Evolutionary conservation across 1,139 yeast species (phyloP), one percentile per base, ranked within the genome.

Genomic region (Protomyces macrosporus): DNA sequence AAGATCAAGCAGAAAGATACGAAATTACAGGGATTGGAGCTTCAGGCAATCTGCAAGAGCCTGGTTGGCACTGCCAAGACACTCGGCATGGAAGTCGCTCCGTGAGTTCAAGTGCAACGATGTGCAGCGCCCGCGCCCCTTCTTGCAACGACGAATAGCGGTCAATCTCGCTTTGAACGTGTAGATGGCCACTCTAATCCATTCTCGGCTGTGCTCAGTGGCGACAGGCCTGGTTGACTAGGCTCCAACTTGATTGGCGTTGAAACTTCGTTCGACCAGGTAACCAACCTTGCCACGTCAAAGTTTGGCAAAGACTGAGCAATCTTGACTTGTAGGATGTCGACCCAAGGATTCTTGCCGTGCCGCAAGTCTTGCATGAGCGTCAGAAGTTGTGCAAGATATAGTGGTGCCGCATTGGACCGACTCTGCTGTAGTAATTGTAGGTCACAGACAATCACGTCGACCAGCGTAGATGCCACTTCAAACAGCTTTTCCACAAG

Each of bases 1-100:
- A 88, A 90, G 77, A 88, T 93, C 71, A 93, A 93, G 77, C 85
- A 90, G 75, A 85, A 67, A 70, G 98, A 93, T 74, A 85, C 84
- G 3, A 83, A 88, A 72, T 96, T 90, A 75, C 82, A 84, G 66
- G 81, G 82, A 65, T 78, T 87, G 66, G 88, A 85, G 37, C 75
- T 91, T 74, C 84, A 88, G 73, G 83, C 87, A 50, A 86, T 93
- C 61, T 88, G 89, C 67, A 93, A 93, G 70, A 84, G 90, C 42
- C 83, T 93, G 45, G 80, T 93, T 62, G 90, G 91, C 71, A 89
- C 95, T 3, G 98, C 98, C 23, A 86, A 82, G 71, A 87, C 88
- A 55, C 84, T 90, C 74, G 98, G 98, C 60, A 85, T 93, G 60
- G 82, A 84, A 61, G 96, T 93, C 65, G 87, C 87, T 62, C 84